Evolutionary conservation across 2,329 filamentous ascomycete species (phyloP), one percentile per base, ranked within the genome.

Genomic region (Sporothrix protearum): DNA sequence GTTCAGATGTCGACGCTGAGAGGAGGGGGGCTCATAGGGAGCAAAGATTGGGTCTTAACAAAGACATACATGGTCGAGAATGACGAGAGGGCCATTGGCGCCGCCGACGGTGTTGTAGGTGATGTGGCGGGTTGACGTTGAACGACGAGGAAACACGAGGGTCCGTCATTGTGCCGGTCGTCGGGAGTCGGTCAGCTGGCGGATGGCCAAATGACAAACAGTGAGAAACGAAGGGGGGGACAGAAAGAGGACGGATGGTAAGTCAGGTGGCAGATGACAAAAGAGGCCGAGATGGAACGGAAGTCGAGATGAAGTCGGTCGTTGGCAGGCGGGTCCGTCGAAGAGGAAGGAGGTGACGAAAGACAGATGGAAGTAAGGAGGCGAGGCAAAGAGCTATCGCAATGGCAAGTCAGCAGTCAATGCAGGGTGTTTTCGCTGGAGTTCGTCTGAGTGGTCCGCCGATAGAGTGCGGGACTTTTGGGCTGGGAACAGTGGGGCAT

Each of bases 71-170:
- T 97, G 96, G 81, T 98, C 96, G 76, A 99, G 88, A 80, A 99
- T 95, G 80, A 99, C 96, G 82, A 99, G 88, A 78, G 96, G 96
- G 73, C 96, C 96, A 85, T 99, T 99, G 83, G 99, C 91, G 85
- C 95, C 95, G 80, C 94, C 93, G 80, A 99, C 94, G 78, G 96
- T 99, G 86, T 99, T 99, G 89, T 99, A 99, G 79, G 92, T 90
- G 83, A 98, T 82, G 78, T 86, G 83, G 83, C 73, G 87, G 87
- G 76, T 84, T 80, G 77, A 89, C 83, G 74, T 85, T 87, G 81
- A 88, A 89, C 75, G 86, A 87, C 73, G 85, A 86, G 74, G 86
- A 84, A 77, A 87, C 85, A 79, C 87, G 84, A 72, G 85, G 85
- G 81, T 89, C 87, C 78, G 82, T 78, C 85, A 87, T 87, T 66